Evolutionary conservation across 768 basidiomycete genomes (phyloP), one percentile per base, ranked within the genome.

Genomic region (Russula lepida): DNA sequence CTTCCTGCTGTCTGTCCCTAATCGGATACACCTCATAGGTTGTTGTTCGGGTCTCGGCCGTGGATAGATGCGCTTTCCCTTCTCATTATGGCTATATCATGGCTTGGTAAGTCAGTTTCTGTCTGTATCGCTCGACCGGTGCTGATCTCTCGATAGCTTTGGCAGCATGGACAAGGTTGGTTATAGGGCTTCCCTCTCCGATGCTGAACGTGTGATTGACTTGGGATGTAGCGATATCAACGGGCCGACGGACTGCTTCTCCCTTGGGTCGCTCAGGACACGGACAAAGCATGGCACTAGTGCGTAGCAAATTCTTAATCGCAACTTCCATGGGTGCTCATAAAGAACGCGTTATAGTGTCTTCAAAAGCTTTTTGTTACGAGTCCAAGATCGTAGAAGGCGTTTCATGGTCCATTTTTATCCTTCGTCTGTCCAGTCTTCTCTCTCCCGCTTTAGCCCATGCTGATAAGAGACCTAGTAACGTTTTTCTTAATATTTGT

Each of bases 361-460:
- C 80, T 54, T 72, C 73, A 8, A 74, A 75, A 65, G 70, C 74
- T 28, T 90, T 79, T 65, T 92, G 89, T 70, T 86, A 88, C 70
- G 81, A 89, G 69, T 87, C 90, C 85, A 88, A 86, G 71, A 84
- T 84, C 49, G 77, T 89, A 35, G 81, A 89, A 65, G 88, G 86
- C 2, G 81, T 91, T 69, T 89, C 89, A 0, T 91, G 89, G 89
- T 77, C 81, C 69, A 72, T 82, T 54, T 91, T 90, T 68, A 76
- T 76, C 59, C 66, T 79, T 50, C 77, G 80, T 81, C 44, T 33
- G 79, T 70, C 46, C 56, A 17, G 49, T 41, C 27, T 60, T 44
- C 23, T 61, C 64, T 25, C 25, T 50, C n/a, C 50, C 37, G 1
- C 17, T 49, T 54, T 65, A 47, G 17, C 9, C 53, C 56, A 47